These are phyloP conservation scores for Vitis riparia DNA, from an alignment of 164 flowering plant genomes.

Conservation along the genomic window DNA sequence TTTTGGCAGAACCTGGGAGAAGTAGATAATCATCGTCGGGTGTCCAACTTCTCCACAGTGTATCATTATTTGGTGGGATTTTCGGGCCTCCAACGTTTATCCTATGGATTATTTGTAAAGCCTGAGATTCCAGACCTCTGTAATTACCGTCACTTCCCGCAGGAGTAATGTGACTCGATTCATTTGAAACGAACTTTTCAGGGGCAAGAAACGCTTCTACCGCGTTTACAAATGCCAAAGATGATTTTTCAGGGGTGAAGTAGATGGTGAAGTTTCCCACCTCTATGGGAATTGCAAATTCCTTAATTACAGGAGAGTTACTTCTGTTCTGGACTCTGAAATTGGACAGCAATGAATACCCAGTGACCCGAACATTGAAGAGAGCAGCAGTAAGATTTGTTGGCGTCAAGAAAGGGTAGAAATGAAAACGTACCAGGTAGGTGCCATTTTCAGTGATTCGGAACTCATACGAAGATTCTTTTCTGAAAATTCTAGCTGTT, in stretches of 20 bases:
- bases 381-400: conserved; percentile 6
- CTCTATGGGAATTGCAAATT: conserved; percentile 5
- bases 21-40: conserved; percentile 3
- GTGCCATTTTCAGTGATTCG: too few relatives aligned
- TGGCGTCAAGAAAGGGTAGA: not conserved
- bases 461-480: too few relatives aligned
- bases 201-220: conserved; percentile 11
- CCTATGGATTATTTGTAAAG: conserved; percentile 6
- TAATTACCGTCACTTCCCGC: not conserved
- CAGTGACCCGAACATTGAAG: conserved; percentile 13
- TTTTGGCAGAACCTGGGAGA: not conserved
- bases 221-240: conserved; percentile 18
- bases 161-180: not conserved
- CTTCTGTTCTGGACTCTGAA: not conserved
- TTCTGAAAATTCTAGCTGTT: too few relatives aligned
- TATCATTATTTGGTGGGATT: not conserved
- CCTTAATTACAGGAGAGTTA: conserved; percentile 2
- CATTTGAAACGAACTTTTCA: not conserved
- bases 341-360: conserved; percentile 12
- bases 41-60: conserved; percentile 12
- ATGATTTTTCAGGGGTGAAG: conserved; percentile 4
- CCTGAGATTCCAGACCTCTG: not conserved
- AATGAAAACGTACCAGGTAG: too few relatives aligned
- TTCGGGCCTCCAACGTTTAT: conserved; percentile 13
- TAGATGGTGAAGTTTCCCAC: not conserved